Evolutionary conservation across 441 rosid species (phyloP).

Genomic region (Iberis amara): DNA sequence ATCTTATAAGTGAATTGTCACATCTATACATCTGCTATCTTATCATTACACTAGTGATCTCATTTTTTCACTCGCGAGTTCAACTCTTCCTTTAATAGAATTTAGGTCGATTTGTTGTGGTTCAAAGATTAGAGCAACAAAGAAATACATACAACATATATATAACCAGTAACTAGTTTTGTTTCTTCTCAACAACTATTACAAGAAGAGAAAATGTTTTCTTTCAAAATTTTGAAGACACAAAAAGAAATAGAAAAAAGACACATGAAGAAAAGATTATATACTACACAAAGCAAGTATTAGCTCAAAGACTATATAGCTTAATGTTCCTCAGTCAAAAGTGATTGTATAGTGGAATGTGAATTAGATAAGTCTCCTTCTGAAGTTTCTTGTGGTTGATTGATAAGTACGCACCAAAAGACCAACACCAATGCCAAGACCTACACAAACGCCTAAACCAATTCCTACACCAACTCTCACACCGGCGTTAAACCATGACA

Average conservation of each 20-base stretch:
- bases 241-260: not conserved
- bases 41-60: too few species aligned
- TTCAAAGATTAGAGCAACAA: too few species aligned
- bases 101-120: too few species aligned
- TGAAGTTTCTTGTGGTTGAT: slow-evolving; percentile 48
- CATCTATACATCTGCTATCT: too few species aligned
- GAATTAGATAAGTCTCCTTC: slow-evolving; percentile 41
- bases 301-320: slow-evolving; percentile 25
- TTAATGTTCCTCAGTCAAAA: slow-evolving; percentile 24
- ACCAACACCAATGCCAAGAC: slow-evolving; percentile 58
- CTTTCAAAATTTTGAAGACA: slow-evolving; percentile 28
- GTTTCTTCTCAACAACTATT: slow-evolving; percentile 25
- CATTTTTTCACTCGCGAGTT: too few species aligned
- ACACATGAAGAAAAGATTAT: slow-evolving; percentile 8
- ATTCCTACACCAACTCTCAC: slow-evolving; percentile 69
- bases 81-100: too few species aligned
- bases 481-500: slow-evolving; percentile 64
- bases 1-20: not conserved
- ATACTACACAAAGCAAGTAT: slow-evolving; percentile 16
- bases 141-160: slow-evolving; percentile 21
- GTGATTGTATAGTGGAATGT: too few species aligned
- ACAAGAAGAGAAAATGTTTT: slow-evolving; percentile 2
- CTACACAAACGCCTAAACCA: slow-evolving; percentile 57
- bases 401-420: slow-evolving; percentile 51
- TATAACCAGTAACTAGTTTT: slow-evolving; percentile 19